Conservation (phyloP, 1,284 basidiomycete species). For the Flammula alnicola region DNA sequence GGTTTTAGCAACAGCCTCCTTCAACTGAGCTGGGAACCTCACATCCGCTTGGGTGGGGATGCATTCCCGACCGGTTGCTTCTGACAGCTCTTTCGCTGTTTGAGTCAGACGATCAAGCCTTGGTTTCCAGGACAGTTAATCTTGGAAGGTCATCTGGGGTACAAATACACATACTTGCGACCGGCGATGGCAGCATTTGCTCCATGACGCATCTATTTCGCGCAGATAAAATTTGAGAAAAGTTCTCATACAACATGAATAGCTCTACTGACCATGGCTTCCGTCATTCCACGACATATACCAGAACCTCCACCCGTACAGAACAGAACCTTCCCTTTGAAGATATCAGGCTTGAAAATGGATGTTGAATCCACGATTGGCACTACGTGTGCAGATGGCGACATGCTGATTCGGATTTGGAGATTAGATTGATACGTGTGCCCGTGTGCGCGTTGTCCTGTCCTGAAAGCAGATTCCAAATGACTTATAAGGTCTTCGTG, state of each 20-base stretch:
- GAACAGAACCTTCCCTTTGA: slow-evolving; percentile 93
- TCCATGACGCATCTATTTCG: slow-evolving; percentile 82
- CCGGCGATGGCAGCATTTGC: slow-evolving; percentile 85
- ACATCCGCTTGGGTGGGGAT: slow-evolving; percentile 85
- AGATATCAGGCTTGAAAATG: slow-evolving; percentile 81
- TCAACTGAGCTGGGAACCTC: slow-evolving; percentile 73
- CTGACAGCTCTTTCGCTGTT: slow-evolving; percentile 75
- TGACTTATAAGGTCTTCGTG: background rate
- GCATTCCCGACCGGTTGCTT: slow-evolving; percentile 73
- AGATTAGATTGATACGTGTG: slow-evolving; percentile 6
- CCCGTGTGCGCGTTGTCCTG: slow-evolving; percentile 1
- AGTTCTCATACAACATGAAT: slow-evolving; percentile 8
- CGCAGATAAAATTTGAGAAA: slow-evolving; percentile 7
- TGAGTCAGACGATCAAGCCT: slow-evolving; percentile 79
- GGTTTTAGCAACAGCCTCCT: slow-evolving; percentile 77
- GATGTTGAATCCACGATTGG: slow-evolving; percentile 57
- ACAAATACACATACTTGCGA: slow-evolving; percentile 68
- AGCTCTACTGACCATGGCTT: slow-evolving; percentile 64
- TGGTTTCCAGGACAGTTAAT: slow-evolving; percentile 8
- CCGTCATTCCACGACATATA: slow-evolving; percentile 90
- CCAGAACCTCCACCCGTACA: slow-evolving; percentile 91
- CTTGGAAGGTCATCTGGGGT: slow-evolving; percentile 4
- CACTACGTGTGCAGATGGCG: slow-evolving; percentile 42
- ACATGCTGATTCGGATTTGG: slow-evolving; percentile 33
- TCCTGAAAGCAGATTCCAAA: background rate